These are phyloP conservation scores for Fonsecaea multimorphosa DNA, from an alignment of 2,329 filamentous ascomycete species.

Conservation along the genomic window DNA sequence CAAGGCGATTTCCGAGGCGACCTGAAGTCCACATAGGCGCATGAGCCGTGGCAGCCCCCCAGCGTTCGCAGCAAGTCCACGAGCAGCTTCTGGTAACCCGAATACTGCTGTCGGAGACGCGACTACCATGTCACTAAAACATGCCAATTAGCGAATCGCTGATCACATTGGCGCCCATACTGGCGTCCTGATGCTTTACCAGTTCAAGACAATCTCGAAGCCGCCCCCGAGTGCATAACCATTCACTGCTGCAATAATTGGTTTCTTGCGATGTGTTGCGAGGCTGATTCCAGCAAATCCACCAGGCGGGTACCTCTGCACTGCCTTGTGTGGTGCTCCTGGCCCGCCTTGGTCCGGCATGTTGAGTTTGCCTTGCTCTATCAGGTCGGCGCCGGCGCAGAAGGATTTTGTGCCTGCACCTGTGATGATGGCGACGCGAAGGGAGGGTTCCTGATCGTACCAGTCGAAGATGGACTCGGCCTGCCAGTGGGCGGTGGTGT, in stretches of 20 bases:
- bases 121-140: constrained; percentile 66
- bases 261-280: constrained; percentile 68
- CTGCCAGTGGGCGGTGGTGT: constrained; percentile 46
- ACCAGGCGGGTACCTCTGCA: constrained; percentile 32
- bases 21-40: constrained; percentile 67
- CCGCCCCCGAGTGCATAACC: constrained; percentile 76
- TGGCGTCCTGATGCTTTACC: constrained; percentile 8
- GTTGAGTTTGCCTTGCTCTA: constrained; percentile 41
- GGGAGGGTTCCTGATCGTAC: constrained; percentile 50
- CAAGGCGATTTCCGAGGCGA: constrained; percentile 75
- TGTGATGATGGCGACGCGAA: constrained; percentile 50
- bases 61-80: constrained; percentile 72
- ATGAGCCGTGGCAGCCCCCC: constrained; percentile 72
- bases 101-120: constrained; percentile 64
- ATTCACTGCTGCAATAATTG: constrained; percentile 76
- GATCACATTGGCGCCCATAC: not conserved
- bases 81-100: constrained; percentile 71
- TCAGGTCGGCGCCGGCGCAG: constrained; percentile 52
- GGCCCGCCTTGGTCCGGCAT: not conserved
- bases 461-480: constrained; percentile 50
- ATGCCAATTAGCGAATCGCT: not conserved
- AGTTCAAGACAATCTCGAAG: constrained; percentile 65
- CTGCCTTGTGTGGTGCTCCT: not conserved
- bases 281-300: constrained; percentile 57
- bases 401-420: constrained; percentile 49